A percentile compares a stretch with the other conserved stretches of the same genome.
Conservation (phyloP, 169 alveolate species). For the Eimeria maxima region DNA sequence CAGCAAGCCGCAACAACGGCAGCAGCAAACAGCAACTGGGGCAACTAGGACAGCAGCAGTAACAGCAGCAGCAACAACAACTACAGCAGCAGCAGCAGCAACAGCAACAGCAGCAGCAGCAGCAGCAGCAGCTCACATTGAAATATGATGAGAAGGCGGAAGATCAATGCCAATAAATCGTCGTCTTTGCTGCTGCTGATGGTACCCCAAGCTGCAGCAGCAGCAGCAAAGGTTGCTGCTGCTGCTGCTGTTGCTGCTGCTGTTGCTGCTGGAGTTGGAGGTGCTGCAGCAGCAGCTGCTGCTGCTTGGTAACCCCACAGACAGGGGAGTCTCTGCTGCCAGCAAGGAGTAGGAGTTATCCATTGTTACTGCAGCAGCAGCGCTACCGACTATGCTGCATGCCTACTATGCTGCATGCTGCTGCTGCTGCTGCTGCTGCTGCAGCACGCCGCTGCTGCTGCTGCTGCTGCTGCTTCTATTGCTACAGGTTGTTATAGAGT, state of each 20-base stretch:
- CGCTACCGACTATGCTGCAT: not conserved
- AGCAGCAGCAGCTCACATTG: conserved; percentile 52
- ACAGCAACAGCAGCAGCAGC: conserved; percentile 64
- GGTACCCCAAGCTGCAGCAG: not conserved
- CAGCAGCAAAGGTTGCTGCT: conserved; percentile 28
- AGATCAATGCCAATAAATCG: conserved; percentile 41
- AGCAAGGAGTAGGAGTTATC: not conserved
- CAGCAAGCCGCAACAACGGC: not conserved
- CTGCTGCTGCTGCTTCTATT: conserved; percentile 57
- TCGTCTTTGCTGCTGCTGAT: conserved; percentile 37
- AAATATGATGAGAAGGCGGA: conserved; percentile 25
- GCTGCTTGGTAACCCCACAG: conserved; percentile 20
- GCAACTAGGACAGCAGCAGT: not conserved
- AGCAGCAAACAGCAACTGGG: not conserved
- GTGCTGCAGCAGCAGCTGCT: conserved; percentile 62
- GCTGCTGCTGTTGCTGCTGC: conserved; percentile 5
- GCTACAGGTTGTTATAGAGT: not conserved
- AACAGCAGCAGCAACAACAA: conserved; percentile 19
- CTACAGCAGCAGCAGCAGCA: conserved; percentile 50
- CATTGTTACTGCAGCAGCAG: conserved; percentile 33
- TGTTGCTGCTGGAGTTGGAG: not conserved
- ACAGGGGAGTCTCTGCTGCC: conserved; percentile 39
- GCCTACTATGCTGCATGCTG: conserved; percentile 30
- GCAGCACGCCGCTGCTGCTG: conserved; percentile 50
- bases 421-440: conserved; percentile 43